Conservation (phyloP, 208 protist genomes). For the Trypanosomatidae sp. region DNA sequence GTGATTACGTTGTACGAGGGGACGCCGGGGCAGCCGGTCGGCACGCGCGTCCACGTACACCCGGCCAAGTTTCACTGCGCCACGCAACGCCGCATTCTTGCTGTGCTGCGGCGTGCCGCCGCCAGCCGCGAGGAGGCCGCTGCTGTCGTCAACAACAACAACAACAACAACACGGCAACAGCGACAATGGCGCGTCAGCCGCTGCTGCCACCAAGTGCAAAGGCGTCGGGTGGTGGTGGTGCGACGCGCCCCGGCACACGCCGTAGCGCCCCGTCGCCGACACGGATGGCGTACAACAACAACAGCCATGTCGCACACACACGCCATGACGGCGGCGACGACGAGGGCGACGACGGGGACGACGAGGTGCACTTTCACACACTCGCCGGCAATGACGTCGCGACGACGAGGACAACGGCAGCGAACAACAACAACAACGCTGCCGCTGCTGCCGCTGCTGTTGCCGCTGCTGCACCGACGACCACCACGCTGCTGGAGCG, state of each 20-base stretch:
- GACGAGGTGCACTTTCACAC: conserved; percentile 30
- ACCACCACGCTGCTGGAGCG: conserved; percentile 29
- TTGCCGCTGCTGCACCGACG: not conserved
- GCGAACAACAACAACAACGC: no score
- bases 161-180: conserved; percentile 1
- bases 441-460: not conserved
- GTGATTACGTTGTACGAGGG: conserved; percentile 38
- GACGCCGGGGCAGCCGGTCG: not conserved
- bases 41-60: conserved; percentile 12
- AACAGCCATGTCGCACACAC: not conserved
- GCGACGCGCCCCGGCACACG: no score
- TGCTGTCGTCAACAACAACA: conserved; percentile 8
- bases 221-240: no score
- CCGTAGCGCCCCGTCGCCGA: no score
- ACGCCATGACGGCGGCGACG: not conserved
- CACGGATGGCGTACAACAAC: no score
- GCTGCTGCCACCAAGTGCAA: not conserved
- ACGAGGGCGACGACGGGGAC: conserved; percentile 10
- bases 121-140: conserved; percentile 7
- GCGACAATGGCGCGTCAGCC: not conserved
- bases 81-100: conserved; percentile 50
- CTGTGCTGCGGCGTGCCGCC: conserved; percentile 9
- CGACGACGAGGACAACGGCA: no score
- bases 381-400: conserved; percentile 3
- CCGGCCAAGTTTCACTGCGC: conserved; percentile 33